Base-by-base conservation (phyloP, 768 basidiomycete species). In the Dacryopinax spathularia region DNA sequence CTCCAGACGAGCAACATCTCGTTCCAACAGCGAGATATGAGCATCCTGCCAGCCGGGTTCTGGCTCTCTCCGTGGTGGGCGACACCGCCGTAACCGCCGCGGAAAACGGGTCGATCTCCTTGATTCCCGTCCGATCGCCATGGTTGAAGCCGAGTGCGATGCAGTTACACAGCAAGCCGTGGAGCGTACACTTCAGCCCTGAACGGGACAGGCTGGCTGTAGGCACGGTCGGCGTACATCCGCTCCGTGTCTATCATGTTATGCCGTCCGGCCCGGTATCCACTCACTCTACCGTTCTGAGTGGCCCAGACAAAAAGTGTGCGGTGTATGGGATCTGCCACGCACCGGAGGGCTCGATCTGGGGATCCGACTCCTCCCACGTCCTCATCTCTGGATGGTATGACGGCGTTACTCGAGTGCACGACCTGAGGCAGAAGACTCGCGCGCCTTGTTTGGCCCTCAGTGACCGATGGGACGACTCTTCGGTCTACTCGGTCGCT, bases 381-480 rank as follows among this genome's bases (percentile, higher is more conserved):
- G 80, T 89, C 20, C 63, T 92, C 25, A 78, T 89, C 35, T 86
- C 87, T 0, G 90, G 88, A 1, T 91, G 89, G 88, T 91, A 83
- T 72, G 88, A 92, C 70, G 86, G 89, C 12, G 72, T 78, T 59
- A 85, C 89, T 34, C 79, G 82, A 35, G 79, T 88, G 60, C 84
- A 89, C 73, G 90, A 91, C 72, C 79, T 91, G 37, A 87, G 62
- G 43, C 36, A 77, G 27, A 70, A 78, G 18, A 62, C 62, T 12
- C 79, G 86, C 15, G 72, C 72, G 3, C 88, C 89, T 0, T 81
- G 84, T 5, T 73, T 90, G 62, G 77, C 79, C 16, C 69, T 91
- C 41, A 71, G 70, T 35, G 88, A 92, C 71, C 84, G 85, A 0
- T 84, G 84, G 81, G 48, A 44, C 22, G 84, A 81, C 0, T 77